Base-by-base conservation (phyloP, 192 early-diverging fungal genomes). In the Kappamyces sp. region DNA sequence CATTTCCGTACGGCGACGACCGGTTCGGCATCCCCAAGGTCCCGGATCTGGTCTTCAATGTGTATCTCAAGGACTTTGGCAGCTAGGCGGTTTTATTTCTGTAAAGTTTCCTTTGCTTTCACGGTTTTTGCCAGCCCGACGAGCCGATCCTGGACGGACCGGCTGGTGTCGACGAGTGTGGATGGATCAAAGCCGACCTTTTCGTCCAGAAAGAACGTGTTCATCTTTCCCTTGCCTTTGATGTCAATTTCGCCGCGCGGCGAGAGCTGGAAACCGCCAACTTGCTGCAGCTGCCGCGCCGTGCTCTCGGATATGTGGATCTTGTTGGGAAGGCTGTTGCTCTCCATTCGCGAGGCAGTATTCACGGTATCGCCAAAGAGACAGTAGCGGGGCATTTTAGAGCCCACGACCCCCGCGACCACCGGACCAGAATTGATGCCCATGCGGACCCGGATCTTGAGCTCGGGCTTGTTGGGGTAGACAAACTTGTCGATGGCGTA, bases 371-470 rank as follows among this genome's bases (percentile, higher is more conserved):
- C 75, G 12, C 75, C 75, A 32, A 76, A 63, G 47, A 76, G 46
- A 49, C 71, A 74, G 58, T 65, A 76, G 52, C 70, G 68, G 23
- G 75, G 75, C 61, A 70, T 76, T 12, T 54, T 49, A 7, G 70
- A 68, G 3, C 75, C 75, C 5, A 76, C 55, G 10, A 76, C 66
- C 41, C 71, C 75, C 1, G 70, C 72, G 8, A 67, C 74, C 7
- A 76, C 63, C 13, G 75, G 75, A n/a, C 75, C 75, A 48, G 70
- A 59, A 41, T 73, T 63, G 13, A 76, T 52, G 53, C 75, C 75
- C 39, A 74, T 64, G 40, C 71, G 61, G 42, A 76, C 67, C 36
- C 70, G 64, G 61, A 76, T 74, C 9, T 58, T 49, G 10, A 61
- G 67, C 2, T 51, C 65, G 15, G 73, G 63, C 41, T 59, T 66